These are phyloP conservation scores for Maudiozyma bulderi DNA, from an alignment of 805 yeast genomes.

Conservation along the genomic window DNA sequence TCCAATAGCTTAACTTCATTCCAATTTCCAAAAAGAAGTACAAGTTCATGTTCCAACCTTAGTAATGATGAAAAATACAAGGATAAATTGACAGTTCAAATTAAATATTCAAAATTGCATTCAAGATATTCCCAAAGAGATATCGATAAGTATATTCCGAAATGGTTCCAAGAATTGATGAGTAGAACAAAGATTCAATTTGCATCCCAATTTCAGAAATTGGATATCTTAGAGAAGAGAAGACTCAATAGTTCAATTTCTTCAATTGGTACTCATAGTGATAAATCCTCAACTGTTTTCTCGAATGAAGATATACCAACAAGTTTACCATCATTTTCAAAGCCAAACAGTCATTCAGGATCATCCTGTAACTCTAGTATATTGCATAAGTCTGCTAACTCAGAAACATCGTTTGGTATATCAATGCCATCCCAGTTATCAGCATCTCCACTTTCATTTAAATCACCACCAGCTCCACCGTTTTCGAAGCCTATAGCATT, in stretches of 20 bases:
- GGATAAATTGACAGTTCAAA: conserved; percentile 22
- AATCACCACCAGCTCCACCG: conserved; percentile 1
- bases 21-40: conserved; percentile 11
- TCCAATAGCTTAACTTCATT: conserved; percentile 6
- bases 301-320: not conserved
- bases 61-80: conserved; percentile 3
- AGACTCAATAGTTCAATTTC: conserved; percentile 39
- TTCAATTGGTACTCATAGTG: conserved; percentile 1
- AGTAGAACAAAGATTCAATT: conserved; percentile 21
- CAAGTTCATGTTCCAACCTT: not conserved
- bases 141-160: conserved; percentile 34
- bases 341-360: not conserved
- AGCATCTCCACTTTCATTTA: not conserved
- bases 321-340: not conserved
- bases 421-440: not conserved
- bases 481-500: not conserved
- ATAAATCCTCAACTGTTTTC: not conserved
- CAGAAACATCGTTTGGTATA: conserved; percentile 1
- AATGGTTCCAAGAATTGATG: conserved; percentile 39
- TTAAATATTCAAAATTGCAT: conserved; percentile 12
- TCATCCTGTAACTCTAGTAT: not conserved
- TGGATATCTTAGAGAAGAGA: conserved; percentile 62
- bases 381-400: conserved; percentile 2
- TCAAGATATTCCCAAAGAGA: conserved; percentile 8
- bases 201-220: conserved; percentile 45